phyloP scores from a whole-genome alignment of 306 rosid genomes.

The Trichosanthes cucumerina region DNA sequence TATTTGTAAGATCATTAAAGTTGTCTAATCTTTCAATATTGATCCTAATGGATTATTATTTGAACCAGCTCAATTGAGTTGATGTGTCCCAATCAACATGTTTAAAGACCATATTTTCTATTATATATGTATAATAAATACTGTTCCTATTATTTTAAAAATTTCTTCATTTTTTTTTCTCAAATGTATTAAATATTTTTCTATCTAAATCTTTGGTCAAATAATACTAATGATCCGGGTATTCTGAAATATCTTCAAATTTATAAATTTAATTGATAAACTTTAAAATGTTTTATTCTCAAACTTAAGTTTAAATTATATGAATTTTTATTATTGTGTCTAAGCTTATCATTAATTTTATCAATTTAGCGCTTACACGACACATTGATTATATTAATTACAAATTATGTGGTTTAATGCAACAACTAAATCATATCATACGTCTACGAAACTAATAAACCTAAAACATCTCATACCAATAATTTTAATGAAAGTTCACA shows the following conservation, averaged over 20 bases:
- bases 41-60: background rate
- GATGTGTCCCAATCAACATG: background rate
- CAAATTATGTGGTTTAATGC: too few species aligned
- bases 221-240: too few species aligned
- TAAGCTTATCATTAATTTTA: too few species aligned
- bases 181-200: background rate
- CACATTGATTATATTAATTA: too few species aligned
- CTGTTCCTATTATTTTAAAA: background rate
- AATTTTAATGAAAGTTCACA: background rate
- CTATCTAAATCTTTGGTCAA: background rate
- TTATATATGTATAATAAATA: background rate
- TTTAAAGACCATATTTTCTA: background rate
- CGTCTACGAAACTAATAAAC: too few species aligned
- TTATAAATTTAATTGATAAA: too few species aligned
- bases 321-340: too few species aligned
- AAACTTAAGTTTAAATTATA: too few species aligned
- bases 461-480: background rate
- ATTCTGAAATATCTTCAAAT: too few species aligned
- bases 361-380: too few species aligned
- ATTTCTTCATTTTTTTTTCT: background rate
- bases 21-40: background rate
- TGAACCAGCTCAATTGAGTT: background rate
- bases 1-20: background rate
- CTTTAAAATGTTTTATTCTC: too few species aligned
- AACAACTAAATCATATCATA: too few species aligned